These are phyloP conservation scores for Litsea cubeba DNA, from an alignment of 164 flowering plant species.

Conservation along the genomic window DNA sequence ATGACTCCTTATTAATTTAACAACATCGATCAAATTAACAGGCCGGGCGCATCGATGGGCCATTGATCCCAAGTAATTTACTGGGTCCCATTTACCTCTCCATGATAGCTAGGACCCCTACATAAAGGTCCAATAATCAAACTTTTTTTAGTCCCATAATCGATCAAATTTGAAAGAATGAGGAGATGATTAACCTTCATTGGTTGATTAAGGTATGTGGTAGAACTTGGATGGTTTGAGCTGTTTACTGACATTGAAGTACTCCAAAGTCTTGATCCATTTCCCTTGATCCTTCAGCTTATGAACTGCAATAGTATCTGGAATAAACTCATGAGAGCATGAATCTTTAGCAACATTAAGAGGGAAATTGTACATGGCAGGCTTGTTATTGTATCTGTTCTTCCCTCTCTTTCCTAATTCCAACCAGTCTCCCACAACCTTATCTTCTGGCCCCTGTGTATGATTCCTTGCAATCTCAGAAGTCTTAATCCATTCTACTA, in stretches of 20 bases:
- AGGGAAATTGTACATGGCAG: conserved; percentile 23
- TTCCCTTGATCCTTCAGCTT: conserved; percentile 17
- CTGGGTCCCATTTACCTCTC: no score
- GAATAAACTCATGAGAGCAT: conserved; percentile 18
- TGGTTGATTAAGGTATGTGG: conserved; percentile 2
- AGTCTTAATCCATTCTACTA: conserved; percentile 10
- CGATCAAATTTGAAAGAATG: no score
- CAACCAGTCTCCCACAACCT: conserved; percentile 11
- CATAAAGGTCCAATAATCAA: no score
- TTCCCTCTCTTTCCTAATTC: conserved; percentile 3
- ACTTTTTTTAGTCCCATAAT: no score
- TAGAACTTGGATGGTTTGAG: conserved; percentile 14
- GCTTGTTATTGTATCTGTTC: conserved; percentile 11
- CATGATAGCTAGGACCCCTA: no score
- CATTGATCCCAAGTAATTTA: no score
- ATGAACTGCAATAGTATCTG: conserved; percentile 23
- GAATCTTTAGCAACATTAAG: not conserved
- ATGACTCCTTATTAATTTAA: no score
- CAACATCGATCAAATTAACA: no score
- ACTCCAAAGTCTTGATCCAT: conserved; percentile 17
- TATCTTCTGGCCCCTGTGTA: conserved; percentile 9
- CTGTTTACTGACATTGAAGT: conserved; percentile 20
- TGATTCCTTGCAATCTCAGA: conserved; percentile 10
- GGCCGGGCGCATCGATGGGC: no score
- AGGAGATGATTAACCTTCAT: no score